Percentiles rank a stretch among this genome's conserved stretches.
These are phyloP conservation scores for Paecilomyces fulvus DNA, from an alignment of 2,329 filamentous ascomycete species.

Conservation along the genomic window DNA sequence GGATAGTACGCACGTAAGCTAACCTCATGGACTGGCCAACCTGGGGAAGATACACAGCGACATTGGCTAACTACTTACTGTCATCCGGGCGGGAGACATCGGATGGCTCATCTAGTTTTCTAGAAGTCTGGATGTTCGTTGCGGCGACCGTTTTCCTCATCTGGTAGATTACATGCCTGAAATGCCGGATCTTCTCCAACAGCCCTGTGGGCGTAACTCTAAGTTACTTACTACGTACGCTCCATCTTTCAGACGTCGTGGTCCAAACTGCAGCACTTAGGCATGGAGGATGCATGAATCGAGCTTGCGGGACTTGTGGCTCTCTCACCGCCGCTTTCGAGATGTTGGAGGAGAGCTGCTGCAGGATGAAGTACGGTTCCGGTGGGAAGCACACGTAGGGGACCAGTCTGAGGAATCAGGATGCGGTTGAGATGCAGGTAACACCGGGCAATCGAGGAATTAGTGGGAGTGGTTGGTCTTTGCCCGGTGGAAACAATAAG, in stretches of 20 bases:
- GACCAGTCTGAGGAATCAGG: background rate
- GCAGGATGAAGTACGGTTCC: background rate
- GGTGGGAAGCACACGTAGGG: background rate
- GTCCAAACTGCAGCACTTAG: background rate
- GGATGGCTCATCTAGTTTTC: background rate
- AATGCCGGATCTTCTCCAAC: background rate
- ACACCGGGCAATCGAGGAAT: background rate
- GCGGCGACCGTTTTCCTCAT: background rate
- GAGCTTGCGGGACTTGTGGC: background rate
- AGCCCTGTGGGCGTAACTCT: background rate
- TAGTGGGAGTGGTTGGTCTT: background rate
- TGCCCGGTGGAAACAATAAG: background rate
- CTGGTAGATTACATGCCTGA: background rate
- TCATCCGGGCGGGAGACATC: background rate
- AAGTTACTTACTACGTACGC: too few relatives aligned
- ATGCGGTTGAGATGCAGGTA: background rate
- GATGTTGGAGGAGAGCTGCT: background rate
- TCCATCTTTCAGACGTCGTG: background rate
- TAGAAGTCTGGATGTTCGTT: background rate
- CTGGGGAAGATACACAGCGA: background rate
- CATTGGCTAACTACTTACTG: too few relatives aligned
- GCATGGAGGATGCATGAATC: background rate
- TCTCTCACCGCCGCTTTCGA: background rate
- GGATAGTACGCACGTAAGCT: background rate
- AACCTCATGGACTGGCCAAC: background rate